phyloP scores from a whole-genome alignment of 75 land plant species.

The Pinus taeda region DNA sequence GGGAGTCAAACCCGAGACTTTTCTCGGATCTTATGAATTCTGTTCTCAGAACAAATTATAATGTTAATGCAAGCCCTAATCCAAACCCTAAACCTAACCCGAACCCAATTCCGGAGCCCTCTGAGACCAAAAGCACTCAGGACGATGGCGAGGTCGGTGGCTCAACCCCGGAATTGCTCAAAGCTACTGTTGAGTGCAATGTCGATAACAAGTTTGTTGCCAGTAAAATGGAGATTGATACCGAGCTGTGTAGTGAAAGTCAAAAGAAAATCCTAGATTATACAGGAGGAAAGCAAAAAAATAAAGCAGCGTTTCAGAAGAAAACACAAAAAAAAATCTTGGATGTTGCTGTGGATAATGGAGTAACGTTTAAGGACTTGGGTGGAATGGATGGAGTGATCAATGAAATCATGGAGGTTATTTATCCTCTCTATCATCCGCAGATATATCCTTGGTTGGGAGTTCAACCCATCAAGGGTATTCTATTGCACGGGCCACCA shows the following conservation, averaged over 20 bases:
- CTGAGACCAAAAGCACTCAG: not conserved
- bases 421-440: conserved; percentile 74
- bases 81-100: not conserved
- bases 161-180: not conserved
- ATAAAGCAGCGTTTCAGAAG: not conserved
- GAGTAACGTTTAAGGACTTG: conserved; percentile 64
- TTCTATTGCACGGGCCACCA: conserved; percentile 91
- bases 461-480: conserved; percentile 65
- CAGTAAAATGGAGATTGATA: not conserved
- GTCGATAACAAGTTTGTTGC: too few species aligned
- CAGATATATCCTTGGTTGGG: conserved; percentile 62
- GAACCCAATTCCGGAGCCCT: not conserved
- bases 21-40: conserved; percentile 8
- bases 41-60: not conserved
- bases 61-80: conserved; percentile 6
- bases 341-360: conserved; percentile 10
- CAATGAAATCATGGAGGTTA: conserved; percentile 67
- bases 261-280: not conserved
- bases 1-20: not conserved
- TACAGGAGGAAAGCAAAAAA: not conserved
- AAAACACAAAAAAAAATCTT: not conserved
- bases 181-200: not conserved
- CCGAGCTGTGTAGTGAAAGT: not conserved
- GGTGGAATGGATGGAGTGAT: conserved; percentile 72
- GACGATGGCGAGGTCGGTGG: not conserved